phyloP scores from a whole-genome alignment of 75 land plant genomes.

The Pinus tabuliformis region DNA sequence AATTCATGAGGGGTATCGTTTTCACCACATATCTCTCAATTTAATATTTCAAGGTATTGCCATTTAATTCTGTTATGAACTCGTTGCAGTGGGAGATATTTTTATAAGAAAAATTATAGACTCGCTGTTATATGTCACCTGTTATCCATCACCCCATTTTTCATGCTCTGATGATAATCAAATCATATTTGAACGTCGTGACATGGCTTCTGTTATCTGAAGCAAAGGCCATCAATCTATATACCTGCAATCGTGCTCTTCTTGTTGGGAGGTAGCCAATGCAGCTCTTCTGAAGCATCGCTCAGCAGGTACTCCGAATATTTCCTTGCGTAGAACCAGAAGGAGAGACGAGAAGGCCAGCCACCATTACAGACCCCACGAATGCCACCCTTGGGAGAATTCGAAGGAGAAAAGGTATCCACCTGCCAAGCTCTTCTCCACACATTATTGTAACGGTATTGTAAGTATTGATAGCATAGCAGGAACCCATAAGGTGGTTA shows the following conservation, averaged over 20 bases:
- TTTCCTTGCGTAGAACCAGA: constrained; percentile 57
- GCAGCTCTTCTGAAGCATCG: not conserved
- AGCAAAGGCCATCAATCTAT: constrained; percentile 2
- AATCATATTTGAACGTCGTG: constrained; percentile 69
- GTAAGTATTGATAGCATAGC: too few relatives aligned
- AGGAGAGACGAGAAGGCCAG: constrained; percentile 27
- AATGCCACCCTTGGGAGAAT: not conserved
- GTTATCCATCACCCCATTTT: too few relatives aligned
- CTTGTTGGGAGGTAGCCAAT: not conserved
- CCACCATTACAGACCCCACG: not conserved
- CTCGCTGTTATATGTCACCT: too few relatives aligned
- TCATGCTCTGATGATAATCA: constrained; percentile 97
- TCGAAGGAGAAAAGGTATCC: not conserved
- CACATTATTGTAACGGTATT: too few relatives aligned
- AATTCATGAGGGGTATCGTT: too few relatives aligned
- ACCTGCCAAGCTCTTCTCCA: too few relatives aligned
- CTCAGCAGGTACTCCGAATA: constrained; percentile 13
- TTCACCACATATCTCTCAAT: too few relatives aligned
- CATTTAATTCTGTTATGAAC: too few relatives aligned
- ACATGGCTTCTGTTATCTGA: constrained; percentile 39
- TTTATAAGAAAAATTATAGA: too few relatives aligned
- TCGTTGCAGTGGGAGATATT: too few relatives aligned
- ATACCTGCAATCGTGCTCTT: constrained; percentile 4
- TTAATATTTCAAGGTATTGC: too few relatives aligned
- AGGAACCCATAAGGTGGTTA: too few relatives aligned